phyloP scores from a whole-genome alignment of 257 asterid genomes.

The Lycium barbarum region DNA sequence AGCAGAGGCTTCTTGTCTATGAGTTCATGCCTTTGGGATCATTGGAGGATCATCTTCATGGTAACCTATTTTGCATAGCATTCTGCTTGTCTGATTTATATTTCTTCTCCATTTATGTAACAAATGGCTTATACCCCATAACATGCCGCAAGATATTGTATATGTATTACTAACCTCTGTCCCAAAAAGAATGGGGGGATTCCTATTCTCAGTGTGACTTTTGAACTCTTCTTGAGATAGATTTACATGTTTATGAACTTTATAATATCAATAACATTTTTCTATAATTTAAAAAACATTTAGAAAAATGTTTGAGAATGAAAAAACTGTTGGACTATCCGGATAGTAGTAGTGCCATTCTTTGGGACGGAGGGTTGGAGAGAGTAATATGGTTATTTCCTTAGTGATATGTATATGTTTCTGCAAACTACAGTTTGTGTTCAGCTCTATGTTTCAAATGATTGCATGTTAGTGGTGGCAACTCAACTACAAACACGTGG shows the following conservation, averaged over 20 bases:
- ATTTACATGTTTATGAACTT: neutral
- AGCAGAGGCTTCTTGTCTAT: conserved; percentile 97
- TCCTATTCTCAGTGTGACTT: neutral
- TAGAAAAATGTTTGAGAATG: neutral
- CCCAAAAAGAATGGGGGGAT: neutral
- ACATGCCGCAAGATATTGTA: neutral
- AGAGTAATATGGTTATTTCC: neutral
- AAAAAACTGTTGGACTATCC: neutral
- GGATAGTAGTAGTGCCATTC: neutral
- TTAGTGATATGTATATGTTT: neutral
- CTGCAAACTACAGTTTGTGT: neutral
- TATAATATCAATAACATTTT: neutral
- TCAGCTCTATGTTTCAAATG: neutral
- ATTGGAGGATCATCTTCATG: conserved; percentile 94
- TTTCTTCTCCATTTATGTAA: conserved; percentile 13
- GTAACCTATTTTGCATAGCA: conserved; percentile 49
- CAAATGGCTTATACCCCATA: neutral
- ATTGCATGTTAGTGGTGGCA: neutral
- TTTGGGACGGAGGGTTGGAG: neutral
- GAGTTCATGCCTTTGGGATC: conserved; percentile 99
- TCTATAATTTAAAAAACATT: neutral
- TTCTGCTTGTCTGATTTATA: conserved; percentile 15
- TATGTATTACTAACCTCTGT: neutral
- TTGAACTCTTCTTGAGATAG: neutral
- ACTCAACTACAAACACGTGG: neutral